These are phyloP conservation scores for Penicillium mononematosum DNA, from an alignment of 495 filamentous ascomycete species.

Conservation along the genomic window DNA sequence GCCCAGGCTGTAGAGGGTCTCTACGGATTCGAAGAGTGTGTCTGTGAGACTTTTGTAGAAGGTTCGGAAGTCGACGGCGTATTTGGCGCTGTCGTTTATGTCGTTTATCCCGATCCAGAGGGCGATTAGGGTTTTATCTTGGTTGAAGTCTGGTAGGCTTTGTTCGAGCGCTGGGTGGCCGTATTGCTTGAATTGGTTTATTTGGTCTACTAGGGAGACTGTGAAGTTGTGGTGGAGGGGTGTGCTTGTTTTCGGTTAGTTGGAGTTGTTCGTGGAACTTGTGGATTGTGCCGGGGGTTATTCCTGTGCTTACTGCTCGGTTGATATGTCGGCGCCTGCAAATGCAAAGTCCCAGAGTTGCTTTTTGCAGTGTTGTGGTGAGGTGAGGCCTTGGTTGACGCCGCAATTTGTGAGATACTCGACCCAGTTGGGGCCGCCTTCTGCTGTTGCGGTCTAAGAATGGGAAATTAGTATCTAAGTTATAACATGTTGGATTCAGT, in stretches of 20 bases:
- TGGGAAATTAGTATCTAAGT: neutral
- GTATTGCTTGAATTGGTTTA: conserved; percentile 37
- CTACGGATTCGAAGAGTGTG: conserved; percentile 41
- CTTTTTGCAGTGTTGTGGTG: conserved; percentile 37
- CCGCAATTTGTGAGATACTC: conserved; percentile 50
- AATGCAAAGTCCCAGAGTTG: conserved; percentile 59
- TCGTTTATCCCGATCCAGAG: conserved; percentile 51
- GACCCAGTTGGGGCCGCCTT: conserved; percentile 52
- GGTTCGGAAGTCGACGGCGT: conserved; percentile 35
- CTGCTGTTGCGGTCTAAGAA: conserved; percentile 38
- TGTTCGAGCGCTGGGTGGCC: conserved; percentile 28
- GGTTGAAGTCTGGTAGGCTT: conserved; percentile 21
- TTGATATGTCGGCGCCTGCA: conserved; percentile 50
- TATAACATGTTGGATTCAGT: neutral
- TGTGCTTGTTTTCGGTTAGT: conserved; percentile 25
- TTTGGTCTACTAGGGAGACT: conserved; percentile 44
- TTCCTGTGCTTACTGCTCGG: conserved; percentile 30
- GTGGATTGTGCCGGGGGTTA: neutral
- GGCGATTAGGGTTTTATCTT: conserved; percentile 34
- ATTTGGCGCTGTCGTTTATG: conserved; percentile 41
- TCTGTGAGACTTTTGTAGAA: conserved; percentile 40
- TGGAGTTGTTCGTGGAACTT: neutral
- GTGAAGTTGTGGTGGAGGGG: conserved; percentile 52
- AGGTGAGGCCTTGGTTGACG: conserved; percentile 33
- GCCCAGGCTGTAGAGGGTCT: conserved; percentile 40